Evolutionary conservation across 352 stramenopile genomes (phyloP).

Genomic region (Phytophthora boehmeriae): DNA sequence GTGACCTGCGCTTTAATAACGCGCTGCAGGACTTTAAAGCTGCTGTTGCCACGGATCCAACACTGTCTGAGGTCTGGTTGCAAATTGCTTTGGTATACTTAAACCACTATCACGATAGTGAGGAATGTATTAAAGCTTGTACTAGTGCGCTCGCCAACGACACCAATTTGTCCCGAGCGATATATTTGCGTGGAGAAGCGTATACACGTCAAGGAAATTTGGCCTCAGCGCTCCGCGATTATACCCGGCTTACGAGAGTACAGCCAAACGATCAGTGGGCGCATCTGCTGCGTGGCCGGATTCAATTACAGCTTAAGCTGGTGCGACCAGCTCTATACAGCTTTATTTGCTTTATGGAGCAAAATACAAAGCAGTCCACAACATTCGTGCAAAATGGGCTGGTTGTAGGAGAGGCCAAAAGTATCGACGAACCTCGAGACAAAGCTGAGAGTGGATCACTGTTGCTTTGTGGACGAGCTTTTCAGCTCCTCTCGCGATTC

Average conservation of each 20-base stretch:
- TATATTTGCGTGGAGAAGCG: constrained; percentile 74
- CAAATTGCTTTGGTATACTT: constrained; percentile 84
- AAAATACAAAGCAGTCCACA: constrained; percentile 21
- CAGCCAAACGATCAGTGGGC: constrained; percentile 70
- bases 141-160: constrained; percentile 70
- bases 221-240: constrained; percentile 59
- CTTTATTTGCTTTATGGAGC: constrained; percentile 77
- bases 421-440: background rate
- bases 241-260: constrained; percentile 61
- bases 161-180: constrained; percentile 54
- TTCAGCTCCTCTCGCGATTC: constrained; percentile 74
- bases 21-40: constrained; percentile 85
- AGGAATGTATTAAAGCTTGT: constrained; percentile 69
- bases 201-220: constrained; percentile 69
- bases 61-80: constrained; percentile 77
- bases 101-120: constrained; percentile 81
- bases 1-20: constrained; percentile 76
- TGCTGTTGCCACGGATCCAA: constrained; percentile 71
- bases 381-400: background rate
- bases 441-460: constrained; percentile 42
- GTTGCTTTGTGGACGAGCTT: constrained; percentile 65
- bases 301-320: constrained; percentile 65
- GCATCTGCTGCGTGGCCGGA: constrained; percentile 56
- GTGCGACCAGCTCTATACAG: constrained; percentile 68
- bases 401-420: background rate